These are phyloP conservation scores for Penicillium roqueforti DNA, from an alignment of 495 filamentous ascomycete genomes.

Conservation along the genomic window DNA sequence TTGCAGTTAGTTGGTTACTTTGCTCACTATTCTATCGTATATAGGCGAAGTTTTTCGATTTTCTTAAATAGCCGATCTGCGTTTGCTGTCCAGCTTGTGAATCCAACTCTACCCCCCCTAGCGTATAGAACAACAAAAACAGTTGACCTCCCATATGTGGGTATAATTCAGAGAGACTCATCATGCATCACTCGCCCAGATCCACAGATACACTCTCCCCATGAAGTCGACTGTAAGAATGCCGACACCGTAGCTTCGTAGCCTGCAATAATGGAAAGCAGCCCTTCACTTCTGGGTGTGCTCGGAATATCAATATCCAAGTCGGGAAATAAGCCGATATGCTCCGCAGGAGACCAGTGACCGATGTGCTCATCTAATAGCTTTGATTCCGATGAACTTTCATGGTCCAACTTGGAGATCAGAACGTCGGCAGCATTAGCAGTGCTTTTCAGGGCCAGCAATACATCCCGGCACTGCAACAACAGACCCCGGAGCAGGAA, in stretches of 20 bases:
- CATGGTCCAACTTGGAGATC: conserved; percentile 11
- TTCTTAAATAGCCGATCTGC: conserved; percentile 11
- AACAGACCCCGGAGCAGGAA: conserved; percentile 32
- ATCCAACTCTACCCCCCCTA: conserved; percentile 5
- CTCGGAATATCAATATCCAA: conserved; percentile 8
- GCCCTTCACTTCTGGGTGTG: conserved; percentile 18
- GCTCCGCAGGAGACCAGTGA: conserved; percentile 12
- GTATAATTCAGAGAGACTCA: conserved; percentile 9
- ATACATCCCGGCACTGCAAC: conserved; percentile 29
- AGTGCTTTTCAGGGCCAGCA: conserved; percentile 24
- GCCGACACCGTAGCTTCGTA: conserved; percentile 34
- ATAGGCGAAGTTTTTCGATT: conserved; percentile 13
- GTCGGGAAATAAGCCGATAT: conserved; percentile 6
- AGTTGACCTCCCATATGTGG: conserved; percentile 6
- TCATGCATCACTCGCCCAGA: conserved; percentile 8
- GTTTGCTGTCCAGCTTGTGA: conserved; percentile 19
- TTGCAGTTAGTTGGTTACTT: not conserved
- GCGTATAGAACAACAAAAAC: conserved; percentile 5
- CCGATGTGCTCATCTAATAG: conserved; percentile 1
- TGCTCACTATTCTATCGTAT: not conserved
- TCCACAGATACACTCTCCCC: conserved; percentile 32
- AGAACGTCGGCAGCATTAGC: conserved; percentile 13
- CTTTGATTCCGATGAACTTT: conserved; percentile 7
- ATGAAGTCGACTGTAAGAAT: conserved; percentile 31
- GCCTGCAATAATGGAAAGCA: conserved; percentile 34